Base-by-base conservation (phyloP, 768 basidiomycete species). In the Mycena leptocephala region DNA sequence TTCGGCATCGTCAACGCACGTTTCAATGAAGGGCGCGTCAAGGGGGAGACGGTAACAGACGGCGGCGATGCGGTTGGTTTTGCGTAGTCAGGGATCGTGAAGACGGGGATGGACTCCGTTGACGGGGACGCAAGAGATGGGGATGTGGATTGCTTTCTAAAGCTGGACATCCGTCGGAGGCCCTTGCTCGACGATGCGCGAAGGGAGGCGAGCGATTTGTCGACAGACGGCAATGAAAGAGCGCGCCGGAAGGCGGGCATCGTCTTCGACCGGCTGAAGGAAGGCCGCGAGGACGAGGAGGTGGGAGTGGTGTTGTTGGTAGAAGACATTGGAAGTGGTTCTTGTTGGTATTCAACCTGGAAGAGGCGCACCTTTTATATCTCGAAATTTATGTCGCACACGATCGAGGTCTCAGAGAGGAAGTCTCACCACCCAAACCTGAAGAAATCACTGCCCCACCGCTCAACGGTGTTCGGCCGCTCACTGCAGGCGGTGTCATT, bases 1-100 rank as follows among this genome's bases (percentile, higher is more conserved):
- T 65, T 22, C 9, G 72, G 72, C 58, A 68, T 61, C 46, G 72
- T 74, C 72, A 51, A 53, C 22, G 72, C 43, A 16, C 72, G 72
- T 22, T 35, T 59, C 32, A 59, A 43, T 5, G 20, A 39, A 16
- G 72, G 72, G 3, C 64, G 64, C 41, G 72, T 73, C 43, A 73
- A 66, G 9, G 72, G 72, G 3, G 72, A 73, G 32, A 73, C 41
- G 39, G 9, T 39, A 16, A 59, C 22, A 5, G 22, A 20, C 22
- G 56, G 32, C 10, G 56, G 20, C 8, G 56, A 30, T 5, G 58
- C 32, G 16, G 28, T 10, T 5, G 72, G 46, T 9, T 53, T 22
- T 1, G 61, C 35, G 24, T 75, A 75, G 32, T 75, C 67, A 18
- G 74, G 74, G 8, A 14, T 70, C 6, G 61, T 75, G 53, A 75